Percentiles rank a stretch among this genome's conserved stretches.
Evolutionary conservation across 2,329 filamentous ascomycete genomes (phyloP).

Genomic region (Aspergillus calidoustus): DNA sequence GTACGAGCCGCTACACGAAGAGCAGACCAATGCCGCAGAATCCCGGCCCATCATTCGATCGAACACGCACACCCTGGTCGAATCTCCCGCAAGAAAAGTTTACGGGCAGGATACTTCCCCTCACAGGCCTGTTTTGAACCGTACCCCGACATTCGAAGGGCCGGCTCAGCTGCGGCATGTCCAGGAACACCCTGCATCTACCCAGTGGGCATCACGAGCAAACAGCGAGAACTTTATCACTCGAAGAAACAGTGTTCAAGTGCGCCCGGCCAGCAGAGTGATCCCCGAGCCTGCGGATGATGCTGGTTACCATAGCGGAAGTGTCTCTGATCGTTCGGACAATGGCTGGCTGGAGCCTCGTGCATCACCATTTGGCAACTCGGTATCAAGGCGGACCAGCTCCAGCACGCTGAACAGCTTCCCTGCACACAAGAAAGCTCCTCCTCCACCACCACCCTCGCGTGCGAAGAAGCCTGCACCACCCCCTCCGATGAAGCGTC

Average conservation of each 20-base stretch:
- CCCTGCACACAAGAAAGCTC: conserved; percentile 55
- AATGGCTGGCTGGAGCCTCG: conserved; percentile 59
- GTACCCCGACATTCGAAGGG: conserved; percentile 64
- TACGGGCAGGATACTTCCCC: conserved; percentile 47
- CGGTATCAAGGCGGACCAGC: conserved; percentile 56
- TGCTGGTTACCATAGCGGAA: conserved; percentile 52
- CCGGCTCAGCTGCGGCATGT: conserved; percentile 59
- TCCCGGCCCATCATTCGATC: conserved; percentile 60
- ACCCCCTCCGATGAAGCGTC: conserved; percentile 67
- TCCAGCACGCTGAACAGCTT: conserved; percentile 47
- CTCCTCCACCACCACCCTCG: conserved; percentile 66
- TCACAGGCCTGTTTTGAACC: conserved; percentile 54
- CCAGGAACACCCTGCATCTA: conserved; percentile 47
- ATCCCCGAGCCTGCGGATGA: conserved; percentile 57
- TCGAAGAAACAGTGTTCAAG: conserved; percentile 52
- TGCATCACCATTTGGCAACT: conserved; percentile 57
- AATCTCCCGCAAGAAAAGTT: conserved; percentile 43
- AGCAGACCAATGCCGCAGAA: conserved; percentile 53
- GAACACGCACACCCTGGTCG: conserved; percentile 40
- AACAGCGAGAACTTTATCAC: conserved; percentile 60
- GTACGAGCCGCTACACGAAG: conserved; percentile 61
- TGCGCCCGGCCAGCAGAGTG: conserved; percentile 47
- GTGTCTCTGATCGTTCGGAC: conserved; percentile 55
- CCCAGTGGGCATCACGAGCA: conserved; percentile 55
- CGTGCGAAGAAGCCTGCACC: conserved; percentile 69